Evolutionary conservation across 2,329 filamentous ascomycete species (phyloP), one percentile per base, ranked within the genome.

Genomic region (Plenodomus lindquistii): DNA sequence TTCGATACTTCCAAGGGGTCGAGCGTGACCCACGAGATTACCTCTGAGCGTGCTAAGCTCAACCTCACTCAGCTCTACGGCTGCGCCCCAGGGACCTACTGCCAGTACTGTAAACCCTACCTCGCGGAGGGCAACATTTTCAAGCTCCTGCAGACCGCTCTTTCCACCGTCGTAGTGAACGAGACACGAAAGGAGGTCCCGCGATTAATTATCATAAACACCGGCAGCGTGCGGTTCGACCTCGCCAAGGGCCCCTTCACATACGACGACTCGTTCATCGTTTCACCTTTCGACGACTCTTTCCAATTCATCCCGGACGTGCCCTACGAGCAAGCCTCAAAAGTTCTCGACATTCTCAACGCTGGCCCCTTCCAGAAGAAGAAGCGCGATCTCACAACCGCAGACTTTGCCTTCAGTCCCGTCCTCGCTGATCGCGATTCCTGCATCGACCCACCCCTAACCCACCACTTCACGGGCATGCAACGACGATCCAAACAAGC

Each of bases 211-310:
- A 76, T 85, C 52, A 77, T 79, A 51, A 87, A 86, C 67, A 85
- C 82, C 0, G 84, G 83, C 20, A 76, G 75, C 24, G 76, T 86
- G 19, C 80, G 84, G 2, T 86, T 85, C 59, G 84, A 87, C 55
- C 68, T 87, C 11, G 76, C 81, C 50, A 77, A 86, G 66, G 85
- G 85, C 0, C 81, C 82, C 0, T 87, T 86, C 61, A 85, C 83
- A 0, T 77, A 74, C 46, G 75, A 78, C 40, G 75, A 77, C 52
- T 72, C 70, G 10, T 83, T 80, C 65, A 83, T 84, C 54, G 79
- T 83, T 0, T 80, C 79, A 0, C 81, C 82, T 0, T 85, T 84
- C 63, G 62, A 66, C 4, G 78, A 84, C 40, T 67, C 73, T 1
- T 83, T 84, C 62, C 69, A 79, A 31, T 84, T 79, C 57, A 73